Evolutionary conservation across 2,329 filamentous ascomycete species (phyloP).

Genomic region (Tolypocladium ovalisporum): DNA sequence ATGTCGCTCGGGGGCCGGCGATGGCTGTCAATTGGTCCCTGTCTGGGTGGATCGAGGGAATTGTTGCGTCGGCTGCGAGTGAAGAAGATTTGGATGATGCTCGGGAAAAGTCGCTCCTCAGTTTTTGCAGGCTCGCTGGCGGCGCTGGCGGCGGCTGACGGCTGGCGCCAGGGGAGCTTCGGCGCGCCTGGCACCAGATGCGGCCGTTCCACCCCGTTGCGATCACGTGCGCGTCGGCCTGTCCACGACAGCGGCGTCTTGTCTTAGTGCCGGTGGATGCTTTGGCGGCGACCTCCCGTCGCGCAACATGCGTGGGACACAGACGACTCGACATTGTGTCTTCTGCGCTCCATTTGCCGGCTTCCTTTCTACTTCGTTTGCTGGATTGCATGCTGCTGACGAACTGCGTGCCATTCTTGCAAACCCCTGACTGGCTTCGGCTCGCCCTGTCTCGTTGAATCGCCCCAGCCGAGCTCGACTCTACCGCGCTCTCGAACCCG

Average conservation of each 20-base stretch:
- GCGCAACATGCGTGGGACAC: neutral
- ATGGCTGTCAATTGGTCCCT: conserved; percentile 34
- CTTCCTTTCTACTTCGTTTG: neutral
- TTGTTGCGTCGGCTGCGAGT: conserved; percentile 25
- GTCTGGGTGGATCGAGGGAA: conserved; percentile 27
- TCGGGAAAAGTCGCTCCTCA: conserved; percentile 34
- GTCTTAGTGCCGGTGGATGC: neutral
- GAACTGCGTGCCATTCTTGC: neutral
- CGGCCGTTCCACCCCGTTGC: neutral
- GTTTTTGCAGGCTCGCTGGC: conserved; percentile 21
- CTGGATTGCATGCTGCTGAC: neutral
- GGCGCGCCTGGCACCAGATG: conserved; percentile 16
- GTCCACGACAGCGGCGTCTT: neutral
- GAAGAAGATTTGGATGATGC: conserved; percentile 28
- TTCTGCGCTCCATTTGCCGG: neutral
- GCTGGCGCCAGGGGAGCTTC: conserved; percentile 10
- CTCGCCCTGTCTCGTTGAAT: neutral
- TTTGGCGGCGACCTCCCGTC: neutral
- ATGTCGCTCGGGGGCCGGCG: conserved; percentile 24
- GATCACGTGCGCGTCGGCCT: conserved; percentile 12
- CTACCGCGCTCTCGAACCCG: conserved; percentile 6
- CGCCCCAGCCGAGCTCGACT: neutral
- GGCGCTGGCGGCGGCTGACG: neutral
- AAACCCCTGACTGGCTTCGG: neutral
- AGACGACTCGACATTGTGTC: neutral